These are phyloP conservation scores for Xylariaceae sp. DNA, from an alignment of 2,329 filamentous ascomycete genomes.

Conservation along the genomic window DNA sequence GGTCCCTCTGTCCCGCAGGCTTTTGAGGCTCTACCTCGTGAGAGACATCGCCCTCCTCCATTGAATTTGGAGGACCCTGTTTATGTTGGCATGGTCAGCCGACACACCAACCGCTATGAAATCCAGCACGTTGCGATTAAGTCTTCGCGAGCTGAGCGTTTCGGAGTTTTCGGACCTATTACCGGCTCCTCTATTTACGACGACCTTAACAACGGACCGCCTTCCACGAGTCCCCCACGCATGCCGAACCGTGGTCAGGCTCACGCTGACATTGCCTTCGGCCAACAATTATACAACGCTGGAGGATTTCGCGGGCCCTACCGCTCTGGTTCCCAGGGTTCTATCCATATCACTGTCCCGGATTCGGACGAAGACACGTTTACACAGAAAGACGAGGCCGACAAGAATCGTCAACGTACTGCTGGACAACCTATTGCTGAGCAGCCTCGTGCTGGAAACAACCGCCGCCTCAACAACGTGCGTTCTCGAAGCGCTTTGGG, in stretches of 20 bases:
- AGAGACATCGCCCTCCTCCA: slow-evolving; percentile 11
- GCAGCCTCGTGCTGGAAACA: background rate
- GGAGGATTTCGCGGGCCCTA: background rate
- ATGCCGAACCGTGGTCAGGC: slow-evolving; percentile 1
- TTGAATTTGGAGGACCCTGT: slow-evolving; percentile 12
- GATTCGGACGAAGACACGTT: background rate
- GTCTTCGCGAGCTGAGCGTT: slow-evolving; percentile 14
- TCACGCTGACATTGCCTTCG: background rate
- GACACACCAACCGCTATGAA: slow-evolving; percentile 6
- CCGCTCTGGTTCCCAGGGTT: slow-evolving; percentile 6
- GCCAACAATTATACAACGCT: slow-evolving; percentile 8
- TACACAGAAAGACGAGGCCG: background rate
- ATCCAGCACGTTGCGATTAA: slow-evolving; percentile 12
- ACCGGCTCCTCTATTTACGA: slow-evolving; percentile 7
- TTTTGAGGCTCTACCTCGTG: background rate
- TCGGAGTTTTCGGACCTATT: background rate
- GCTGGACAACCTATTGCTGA: background rate
- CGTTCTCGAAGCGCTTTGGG: slow-evolving; percentile 19
- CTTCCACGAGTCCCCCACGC: background rate
- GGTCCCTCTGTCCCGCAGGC: background rate
- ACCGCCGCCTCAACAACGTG: slow-evolving; percentile 2
- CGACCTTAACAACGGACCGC: background rate
- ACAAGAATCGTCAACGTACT: background rate
- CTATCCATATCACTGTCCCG: slow-evolving; percentile 4
- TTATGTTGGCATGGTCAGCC: slow-evolving; percentile 7